phyloP scores from a whole-genome alignment of 202 grass and related monocot species.

The Schoenoplectus tabernaemontani region DNA sequence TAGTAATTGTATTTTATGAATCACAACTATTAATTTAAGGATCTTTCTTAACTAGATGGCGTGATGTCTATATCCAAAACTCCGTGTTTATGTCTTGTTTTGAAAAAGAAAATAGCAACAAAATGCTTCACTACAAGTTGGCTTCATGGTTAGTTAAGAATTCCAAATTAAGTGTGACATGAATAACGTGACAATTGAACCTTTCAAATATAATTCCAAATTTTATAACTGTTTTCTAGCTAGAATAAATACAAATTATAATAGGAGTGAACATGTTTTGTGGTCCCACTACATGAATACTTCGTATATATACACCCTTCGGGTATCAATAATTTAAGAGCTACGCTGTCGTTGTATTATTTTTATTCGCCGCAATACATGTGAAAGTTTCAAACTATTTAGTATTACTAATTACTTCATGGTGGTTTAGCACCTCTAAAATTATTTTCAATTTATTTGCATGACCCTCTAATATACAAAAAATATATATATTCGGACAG shows the following conservation, averaged over 20 bases:
- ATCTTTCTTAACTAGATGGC: neutral
- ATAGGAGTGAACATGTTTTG: neutral
- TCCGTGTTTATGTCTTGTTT: neutral
- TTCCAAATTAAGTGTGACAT: neutral
- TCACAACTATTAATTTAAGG: too few relatives aligned
- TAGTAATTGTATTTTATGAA: too few relatives aligned
- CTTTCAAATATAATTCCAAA: conserved; percentile 1
- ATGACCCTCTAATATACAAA: too few relatives aligned
- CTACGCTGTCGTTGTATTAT: neutral
- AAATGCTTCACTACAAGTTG: neutral
- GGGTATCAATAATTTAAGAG: neutral
- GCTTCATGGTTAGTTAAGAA: neutral
- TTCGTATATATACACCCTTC: neutral
- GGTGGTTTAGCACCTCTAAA: too few relatives aligned
- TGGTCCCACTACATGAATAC: neutral
- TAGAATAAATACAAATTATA: neutral
- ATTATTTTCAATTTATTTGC: too few relatives aligned
- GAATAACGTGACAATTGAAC: neutral
- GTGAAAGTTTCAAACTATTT: too few relatives aligned
- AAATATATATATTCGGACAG: too few relatives aligned
- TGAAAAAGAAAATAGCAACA: neutral
- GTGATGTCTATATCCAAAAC: neutral
- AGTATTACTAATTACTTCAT: too few relatives aligned
- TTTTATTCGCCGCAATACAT: neutral
- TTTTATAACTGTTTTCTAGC: neutral